Evolutionary conservation across 2,329 filamentous ascomycete species (phyloP).

Genomic region (Fusarium bactridioides): DNA sequence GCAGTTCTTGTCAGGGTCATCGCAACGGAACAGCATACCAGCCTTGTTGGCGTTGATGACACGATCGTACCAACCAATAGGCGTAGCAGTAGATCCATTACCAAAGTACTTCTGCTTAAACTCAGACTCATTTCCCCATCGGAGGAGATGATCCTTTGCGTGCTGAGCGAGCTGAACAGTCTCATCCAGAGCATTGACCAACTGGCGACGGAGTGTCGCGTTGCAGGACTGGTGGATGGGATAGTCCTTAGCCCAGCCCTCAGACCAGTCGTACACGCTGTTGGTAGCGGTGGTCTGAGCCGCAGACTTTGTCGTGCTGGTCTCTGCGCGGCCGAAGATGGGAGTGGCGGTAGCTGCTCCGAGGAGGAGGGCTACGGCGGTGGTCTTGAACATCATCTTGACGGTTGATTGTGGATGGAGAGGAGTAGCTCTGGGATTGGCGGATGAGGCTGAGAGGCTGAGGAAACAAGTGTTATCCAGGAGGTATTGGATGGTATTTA

Average conservation of each 20-base stretch:
- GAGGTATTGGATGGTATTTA: conserved; percentile 28
- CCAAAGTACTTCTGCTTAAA: conserved; percentile 75
- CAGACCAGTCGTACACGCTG: conserved; percentile 44
- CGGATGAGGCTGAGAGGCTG: conserved; percentile 30
- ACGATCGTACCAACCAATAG: conserved; percentile 69
- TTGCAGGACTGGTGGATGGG: conserved; percentile 73
- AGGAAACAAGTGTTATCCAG: conserved; percentile 12
- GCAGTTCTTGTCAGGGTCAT: conserved; percentile 73
- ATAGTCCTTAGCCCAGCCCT: conserved; percentile 47
- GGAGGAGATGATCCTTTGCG: conserved; percentile 68
- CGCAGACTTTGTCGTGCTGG: conserved; percentile 29
- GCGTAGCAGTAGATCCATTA: conserved; percentile 62
- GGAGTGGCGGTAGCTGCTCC: conserved; percentile 42
- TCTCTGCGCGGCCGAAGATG: conserved; percentile 38
- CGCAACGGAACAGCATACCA: conserved; percentile 70
- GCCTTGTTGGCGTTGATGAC: conserved; percentile 65
- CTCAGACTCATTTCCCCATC: conserved; percentile 63
- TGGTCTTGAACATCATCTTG: conserved; percentile 42
- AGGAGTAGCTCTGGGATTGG: conserved; percentile 6
- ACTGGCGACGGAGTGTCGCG: conserved; percentile 63
- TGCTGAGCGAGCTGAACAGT: conserved; percentile 65
- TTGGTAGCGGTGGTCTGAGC: conserved; percentile 30
- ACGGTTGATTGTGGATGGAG: not conserved
- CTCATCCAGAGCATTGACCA: conserved; percentile 65
- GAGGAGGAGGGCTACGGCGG: conserved; percentile 37